Conservation (phyloP, 2,329 filamentous ascomycete species). For the Penicillium sp. region DNA sequence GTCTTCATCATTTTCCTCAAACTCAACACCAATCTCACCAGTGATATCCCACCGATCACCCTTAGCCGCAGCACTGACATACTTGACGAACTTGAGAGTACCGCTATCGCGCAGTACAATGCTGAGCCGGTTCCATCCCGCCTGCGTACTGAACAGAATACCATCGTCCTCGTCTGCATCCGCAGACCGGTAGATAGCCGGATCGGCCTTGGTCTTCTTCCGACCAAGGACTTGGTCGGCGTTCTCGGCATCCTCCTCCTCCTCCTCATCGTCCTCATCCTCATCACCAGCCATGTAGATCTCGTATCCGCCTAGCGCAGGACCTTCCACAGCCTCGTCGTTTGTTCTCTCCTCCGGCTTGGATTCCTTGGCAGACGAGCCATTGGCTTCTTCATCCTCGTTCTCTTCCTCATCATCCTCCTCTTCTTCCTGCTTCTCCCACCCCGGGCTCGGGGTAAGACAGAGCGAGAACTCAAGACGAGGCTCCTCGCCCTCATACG, state of each 20-base stretch:
- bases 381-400: conserved; percentile 34
- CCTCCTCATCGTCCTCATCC: conserved; percentile 64
- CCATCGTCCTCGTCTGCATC: conserved; percentile 68
- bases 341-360: conserved; percentile 37
- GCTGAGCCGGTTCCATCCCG: conserved; percentile 85
- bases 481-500: conserved; percentile 67
- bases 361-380: conserved; percentile 16
- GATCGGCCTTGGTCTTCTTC: conserved; percentile 55
- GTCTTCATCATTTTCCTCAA: conserved; percentile 50
- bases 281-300: conserved; percentile 88
- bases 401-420: conserved; percentile 44
- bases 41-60: conserved; percentile 93
- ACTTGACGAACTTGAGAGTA: conserved; percentile 91
- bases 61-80: conserved; percentile 75
- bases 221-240: conserved; percentile 32
- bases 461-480: conserved; percentile 84
- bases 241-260: conserved; percentile 23
- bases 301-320: conserved; percentile 51
- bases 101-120: conserved; percentile 85
- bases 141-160: conserved; percentile 65
- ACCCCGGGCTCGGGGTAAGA: conserved; percentile 79
- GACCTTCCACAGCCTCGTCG: conserved; percentile 29
- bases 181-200: conserved; percentile 79
- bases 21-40: conserved; percentile 70
- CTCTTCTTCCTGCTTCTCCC: conserved; percentile 69